Evolutionary conservation across 2,329 filamentous ascomycete genomes (phyloP), one percentile per base, ranked within the genome.

Genomic region (Ophiosphaerella narmari): DNA sequence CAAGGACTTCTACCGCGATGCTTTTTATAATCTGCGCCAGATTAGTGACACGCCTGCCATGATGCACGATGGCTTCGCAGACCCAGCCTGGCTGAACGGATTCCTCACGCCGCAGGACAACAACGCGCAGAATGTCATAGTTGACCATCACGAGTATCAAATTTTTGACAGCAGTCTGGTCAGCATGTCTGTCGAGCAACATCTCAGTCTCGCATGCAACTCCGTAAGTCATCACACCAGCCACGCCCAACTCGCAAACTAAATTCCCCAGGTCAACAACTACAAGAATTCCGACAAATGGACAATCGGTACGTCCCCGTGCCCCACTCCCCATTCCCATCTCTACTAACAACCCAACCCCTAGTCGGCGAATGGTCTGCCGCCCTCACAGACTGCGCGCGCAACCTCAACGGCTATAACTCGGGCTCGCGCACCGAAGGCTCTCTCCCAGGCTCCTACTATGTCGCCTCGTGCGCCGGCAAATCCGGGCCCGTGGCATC

Each of bases 101-200:
- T 83, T 84, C 66, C 74, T 86, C 59, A 80, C 76, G 5, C 73
- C 74, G 1, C 72, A 72, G 1, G 78, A 81, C 60, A 73, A 78
- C 57, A 72, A 75, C 48, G 73, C 78, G 1, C 73, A 79, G 40
- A 77, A 80, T 39, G 80, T 86, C 29, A 79, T 84, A 47, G 72
- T 89, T 55, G 86, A 89, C 63, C 84, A 86, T 47, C 86, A 89
- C 62, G 83, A 88, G 67, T 89, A 88, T 67, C 82, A 88, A 63
- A 78, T 85, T 49, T 88, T 88, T 68, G 79, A 76, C 43, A 67
- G 78, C 8, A 74, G 72, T 1, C 69, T 81, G 13, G 72, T 85
- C 14, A 74, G 75, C 26, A 68, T 82, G 68, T 72, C 74, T 12
- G 76, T 78, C 5, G 75, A 77, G 52, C 66, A 82, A 48, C 86